phyloP scores from a whole-genome alignment of 140 eudicot genomes.

The Oenanthe javanica region DNA sequence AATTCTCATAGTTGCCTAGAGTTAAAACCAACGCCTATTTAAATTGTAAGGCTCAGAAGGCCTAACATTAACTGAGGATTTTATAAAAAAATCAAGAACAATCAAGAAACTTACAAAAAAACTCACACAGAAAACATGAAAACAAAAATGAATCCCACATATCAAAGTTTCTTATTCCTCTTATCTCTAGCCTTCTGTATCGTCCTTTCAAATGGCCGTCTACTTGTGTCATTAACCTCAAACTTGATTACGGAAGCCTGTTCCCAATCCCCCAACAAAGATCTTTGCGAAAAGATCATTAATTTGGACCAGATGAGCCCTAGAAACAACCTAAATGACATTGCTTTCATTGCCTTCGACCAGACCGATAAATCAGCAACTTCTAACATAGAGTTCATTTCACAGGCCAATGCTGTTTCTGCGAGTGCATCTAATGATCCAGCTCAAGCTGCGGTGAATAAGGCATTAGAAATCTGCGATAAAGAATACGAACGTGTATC shows the following conservation, averaged over 20 bases:
- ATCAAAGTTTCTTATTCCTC: neutral
- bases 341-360: slow-evolving; percentile 1
- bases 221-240: neutral
- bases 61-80: neutral
- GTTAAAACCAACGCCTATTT: neutral
- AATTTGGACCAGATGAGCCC: neutral
- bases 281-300: neutral
- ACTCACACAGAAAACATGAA: neutral
- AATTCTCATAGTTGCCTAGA: neutral
- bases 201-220: neutral
- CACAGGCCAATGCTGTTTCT: neutral
- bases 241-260: neutral
- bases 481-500: neutral
- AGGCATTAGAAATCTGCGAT: neutral
- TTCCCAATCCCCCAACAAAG: neutral
- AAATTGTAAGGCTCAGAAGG: neutral
- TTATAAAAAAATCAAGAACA: neutral
- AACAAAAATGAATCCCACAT: neutral
- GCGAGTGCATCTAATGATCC: neutral
- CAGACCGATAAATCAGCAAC: neutral
- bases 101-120: neutral
- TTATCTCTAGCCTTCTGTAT: neutral
- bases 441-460: neutral
- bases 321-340: slow-evolving; percentile 7
- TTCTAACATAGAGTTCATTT: neutral